Conservation (phyloP, 805 yeast species). For the Candida koratica region DNA sequence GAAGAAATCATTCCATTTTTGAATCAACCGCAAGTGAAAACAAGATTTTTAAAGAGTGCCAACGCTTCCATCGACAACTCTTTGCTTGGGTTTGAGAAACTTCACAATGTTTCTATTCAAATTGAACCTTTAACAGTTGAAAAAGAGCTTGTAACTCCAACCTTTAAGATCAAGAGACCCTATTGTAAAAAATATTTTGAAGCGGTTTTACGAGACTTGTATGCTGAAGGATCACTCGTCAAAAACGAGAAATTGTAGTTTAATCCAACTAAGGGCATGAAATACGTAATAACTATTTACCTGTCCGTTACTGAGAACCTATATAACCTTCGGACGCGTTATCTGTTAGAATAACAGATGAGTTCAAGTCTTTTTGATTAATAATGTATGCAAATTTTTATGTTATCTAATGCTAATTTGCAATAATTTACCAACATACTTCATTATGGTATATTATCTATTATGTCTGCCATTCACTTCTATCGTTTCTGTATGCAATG, state of each 20-base stretch:
- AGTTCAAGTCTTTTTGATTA: too few species aligned
- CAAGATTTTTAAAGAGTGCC: constrained; percentile 32
- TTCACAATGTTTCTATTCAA: constrained; percentile 50
- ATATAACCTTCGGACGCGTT: too few species aligned
- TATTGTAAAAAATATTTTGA: constrained; percentile 25
- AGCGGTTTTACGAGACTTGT: constrained; percentile 23
- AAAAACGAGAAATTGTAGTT: constrained; percentile 19
- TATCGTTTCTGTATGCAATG: too few species aligned
- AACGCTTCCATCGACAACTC: constrained; percentile 29
- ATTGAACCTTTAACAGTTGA: constrained; percentile 61
- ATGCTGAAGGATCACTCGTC: constrained; percentile 30
- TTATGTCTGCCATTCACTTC: too few species aligned
- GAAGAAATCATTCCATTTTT: constrained; percentile 24
- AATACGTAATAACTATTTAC: too few species aligned
- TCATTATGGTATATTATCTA: too few species aligned
- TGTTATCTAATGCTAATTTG: too few species aligned
- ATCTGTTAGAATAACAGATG: too few species aligned
- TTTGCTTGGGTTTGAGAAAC: constrained; percentile 60
- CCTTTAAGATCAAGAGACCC: constrained; percentile 48
- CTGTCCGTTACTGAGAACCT: too few species aligned
- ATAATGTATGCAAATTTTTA: too few species aligned
- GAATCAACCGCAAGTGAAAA: constrained; percentile 32
- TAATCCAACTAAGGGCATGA: too few species aligned
- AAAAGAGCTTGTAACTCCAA: constrained; percentile 65
- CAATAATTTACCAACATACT: too few species aligned